These are phyloP conservation scores for Suaeda aralocaspica DNA, from an alignment of 148 eudicot species.

Conservation along the genomic window DNA sequence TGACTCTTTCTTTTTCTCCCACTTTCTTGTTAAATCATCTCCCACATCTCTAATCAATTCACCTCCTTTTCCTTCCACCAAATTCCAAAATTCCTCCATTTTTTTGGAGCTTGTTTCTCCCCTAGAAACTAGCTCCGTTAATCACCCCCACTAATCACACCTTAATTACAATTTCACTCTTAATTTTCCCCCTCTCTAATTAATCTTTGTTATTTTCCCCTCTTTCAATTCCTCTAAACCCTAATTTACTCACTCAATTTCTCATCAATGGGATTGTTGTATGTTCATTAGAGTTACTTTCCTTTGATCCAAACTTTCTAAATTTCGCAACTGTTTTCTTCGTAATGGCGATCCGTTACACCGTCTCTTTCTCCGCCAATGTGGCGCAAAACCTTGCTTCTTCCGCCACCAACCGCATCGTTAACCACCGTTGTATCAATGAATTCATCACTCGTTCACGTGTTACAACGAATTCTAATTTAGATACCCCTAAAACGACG, in stretches of 20 bases:
- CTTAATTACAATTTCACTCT: no score
- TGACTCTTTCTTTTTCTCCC: neutral
- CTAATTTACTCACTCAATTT: conserved; percentile 21
- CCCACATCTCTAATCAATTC: neutral
- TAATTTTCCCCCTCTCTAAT: neutral
- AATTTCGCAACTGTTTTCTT: conserved; percentile 14
- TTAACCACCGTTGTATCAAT: conserved; percentile 37
- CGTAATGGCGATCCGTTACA: conserved; percentile 80
- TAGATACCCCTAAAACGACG: conserved; percentile 13
- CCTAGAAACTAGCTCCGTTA: neutral
- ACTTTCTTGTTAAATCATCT: neutral
- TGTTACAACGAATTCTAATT: conserved; percentile 25
- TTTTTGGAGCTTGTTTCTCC: neutral
- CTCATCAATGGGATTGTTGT: conserved; percentile 29
- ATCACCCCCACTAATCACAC: neutral
- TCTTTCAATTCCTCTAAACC: conserved; percentile 40
- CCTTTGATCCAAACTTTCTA: conserved; percentile 28
- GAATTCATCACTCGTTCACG: conserved; percentile 42
- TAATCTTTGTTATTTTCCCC: neutral
- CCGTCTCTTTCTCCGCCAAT: conserved; percentile 60
- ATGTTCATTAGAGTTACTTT: conserved; percentile 27
- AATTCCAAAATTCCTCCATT: neutral
- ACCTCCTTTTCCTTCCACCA: neutral
- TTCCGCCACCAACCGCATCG: conserved; percentile 36
- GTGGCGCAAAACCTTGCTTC: conserved; percentile 55